Evolutionary conservation across 2,329 filamentous ascomycete genomes (phyloP).

Genomic region (Diplodia scrobiculata): DNA sequence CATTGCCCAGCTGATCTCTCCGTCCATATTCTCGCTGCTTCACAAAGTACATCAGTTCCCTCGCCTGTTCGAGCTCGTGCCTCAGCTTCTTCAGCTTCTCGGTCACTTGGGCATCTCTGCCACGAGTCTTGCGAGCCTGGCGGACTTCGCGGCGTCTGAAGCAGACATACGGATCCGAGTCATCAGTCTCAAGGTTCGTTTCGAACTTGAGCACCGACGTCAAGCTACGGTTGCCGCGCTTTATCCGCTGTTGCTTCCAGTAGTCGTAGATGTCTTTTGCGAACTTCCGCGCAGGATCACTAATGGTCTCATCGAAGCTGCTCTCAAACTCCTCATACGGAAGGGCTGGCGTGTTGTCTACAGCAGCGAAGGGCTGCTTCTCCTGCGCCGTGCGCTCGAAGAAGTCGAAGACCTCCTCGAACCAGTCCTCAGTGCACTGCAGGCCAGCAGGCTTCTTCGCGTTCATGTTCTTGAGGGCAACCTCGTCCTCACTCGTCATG

Average conservation of each 20-base stretch:
- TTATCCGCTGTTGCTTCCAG: conserved; percentile 74
- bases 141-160: conserved; percentile 94
- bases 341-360: conserved; percentile 82
- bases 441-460: conserved; percentile 64
- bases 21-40: conserved; percentile 78
- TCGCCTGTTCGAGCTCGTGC: conserved; percentile 85
- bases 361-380: conserved; percentile 83
- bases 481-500: conserved; percentile 88
- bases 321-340: conserved; percentile 62
- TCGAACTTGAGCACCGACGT: conserved; percentile 88
- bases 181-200: conserved; percentile 89
- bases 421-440: conserved; percentile 82
- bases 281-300: conserved; percentile 58
- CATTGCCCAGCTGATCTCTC: conserved; percentile 72
- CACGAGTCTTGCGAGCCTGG: conserved; percentile 90
- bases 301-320: conserved; percentile 62
- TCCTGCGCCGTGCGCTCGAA: conserved; percentile 84
- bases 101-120: conserved; percentile 87
- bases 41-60: conserved; percentile 75
- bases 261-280: conserved; percentile 84
- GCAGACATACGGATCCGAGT: conserved; percentile 95
- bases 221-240: conserved; percentile 69
- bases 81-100: conserved; percentile 93
- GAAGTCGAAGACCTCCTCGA: conserved; percentile 91
- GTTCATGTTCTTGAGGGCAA: conserved; percentile 82